Evolutionary conservation across 2,329 filamentous ascomycete species (phyloP), one percentile per base, ranked within the genome.

Genomic region (Penicillium sclerotigenum): DNA sequence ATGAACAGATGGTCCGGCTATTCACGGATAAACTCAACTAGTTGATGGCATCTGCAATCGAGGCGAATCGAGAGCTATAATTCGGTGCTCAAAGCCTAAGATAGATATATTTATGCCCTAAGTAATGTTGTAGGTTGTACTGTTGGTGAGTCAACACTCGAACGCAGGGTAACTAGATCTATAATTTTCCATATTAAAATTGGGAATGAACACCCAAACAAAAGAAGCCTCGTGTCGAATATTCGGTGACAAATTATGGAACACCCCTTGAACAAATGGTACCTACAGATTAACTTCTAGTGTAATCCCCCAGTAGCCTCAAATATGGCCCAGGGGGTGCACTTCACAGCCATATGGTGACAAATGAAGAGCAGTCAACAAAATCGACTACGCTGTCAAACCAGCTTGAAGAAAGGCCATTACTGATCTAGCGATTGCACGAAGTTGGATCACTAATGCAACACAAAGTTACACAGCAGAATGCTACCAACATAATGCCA

Each of bases 311-410:
- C 18, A 20, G n/a, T 20, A 6, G 22, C 14, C 16, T 42, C 22
- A 26, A 28, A n/a, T 9, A 4, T n/a, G 24, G 13, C 20, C 13
- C 11, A 8, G 37, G 16, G 10, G n/a, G 22, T 14, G 65, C 8
- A 58, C 64, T 18, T 61, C 60, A 1, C 14, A 34, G 10, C 10
- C 18, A n/a, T 36, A 8, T 36, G 33, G 33, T 36, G 16, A 16
- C 33, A n/a, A 36, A n/a, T 36, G n/a, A n/a, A 3, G 6, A 37
- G 10, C 34, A 20, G n/a, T 13, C 9, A 37, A 37, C 10, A 37
- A 13, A 37, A 37, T 37, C n/a, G 18, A 37, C 8, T 6, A 9
- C n/a, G n/a, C 9, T 37, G n/a, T 37, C 4, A 37, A 37, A 9
- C 34, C 3, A 34, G 31, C 31, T 16, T 34, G 31, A 34, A 34